phyloP scores from a whole-genome alignment of 495 filamentous ascomycete species.

The Penicillium flavigenum region DNA sequence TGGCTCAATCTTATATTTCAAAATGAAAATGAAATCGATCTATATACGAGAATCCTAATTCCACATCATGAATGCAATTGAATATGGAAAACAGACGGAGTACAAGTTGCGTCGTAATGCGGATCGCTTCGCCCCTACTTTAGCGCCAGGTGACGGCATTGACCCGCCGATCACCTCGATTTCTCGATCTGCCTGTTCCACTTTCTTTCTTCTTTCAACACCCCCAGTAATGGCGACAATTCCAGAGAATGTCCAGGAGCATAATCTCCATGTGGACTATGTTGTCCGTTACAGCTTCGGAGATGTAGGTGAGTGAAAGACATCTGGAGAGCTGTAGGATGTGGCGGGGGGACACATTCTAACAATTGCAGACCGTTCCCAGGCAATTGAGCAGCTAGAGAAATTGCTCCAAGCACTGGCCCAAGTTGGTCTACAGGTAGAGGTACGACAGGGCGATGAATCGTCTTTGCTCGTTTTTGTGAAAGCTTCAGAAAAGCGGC shows the following conservation, averaged over 20 bases:
- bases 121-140: slow-evolving; percentile 3
- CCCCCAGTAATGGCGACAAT: slow-evolving; percentile 30
- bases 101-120: slow-evolving; percentile 1
- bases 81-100: background rate
- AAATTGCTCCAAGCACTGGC: slow-evolving; percentile 71
- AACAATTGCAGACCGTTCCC: slow-evolving; percentile 53
- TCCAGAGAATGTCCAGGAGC: slow-evolving; percentile 31
- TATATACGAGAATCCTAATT: background rate
- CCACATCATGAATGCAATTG: background rate
- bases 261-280: slow-evolving; percentile 83
- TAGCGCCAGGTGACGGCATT: slow-evolving; percentile 13
- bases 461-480: slow-evolving; percentile 80
- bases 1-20: background rate
- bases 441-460: slow-evolving; percentile 78
- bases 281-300: slow-evolving; percentile 80
- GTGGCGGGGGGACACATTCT: slow-evolving; percentile 7
- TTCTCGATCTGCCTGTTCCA: slow-evolving; percentile 7
- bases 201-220: slow-evolving; percentile 12
- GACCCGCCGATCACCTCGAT: slow-evolving; percentile 13
- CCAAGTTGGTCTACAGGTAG: slow-evolving; percentile 73
- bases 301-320: slow-evolving; percentile 51
- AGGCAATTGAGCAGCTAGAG: slow-evolving; percentile 70
- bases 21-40: background rate
- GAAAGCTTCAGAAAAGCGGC: slow-evolving; percentile 53
- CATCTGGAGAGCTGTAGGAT: background rate